These are phyloP conservation scores for Coemansia sp. DNA, from an alignment of 192 early-diverging fungal genomes.

Conservation along the genomic window DNA sequence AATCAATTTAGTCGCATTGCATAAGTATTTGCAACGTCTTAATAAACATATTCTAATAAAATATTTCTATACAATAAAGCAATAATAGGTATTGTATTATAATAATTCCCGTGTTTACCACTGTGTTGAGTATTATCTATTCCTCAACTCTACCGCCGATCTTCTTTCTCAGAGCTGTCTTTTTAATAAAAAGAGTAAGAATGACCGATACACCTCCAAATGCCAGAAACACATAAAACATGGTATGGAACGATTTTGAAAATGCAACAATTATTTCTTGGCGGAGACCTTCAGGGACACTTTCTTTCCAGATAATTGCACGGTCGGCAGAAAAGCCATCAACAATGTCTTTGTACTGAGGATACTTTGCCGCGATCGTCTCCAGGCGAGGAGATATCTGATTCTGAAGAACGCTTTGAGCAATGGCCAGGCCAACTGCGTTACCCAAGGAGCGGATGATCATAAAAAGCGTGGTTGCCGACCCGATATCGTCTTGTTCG, in stretches of 20 bases:
- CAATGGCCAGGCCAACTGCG: conserved; percentile 40
- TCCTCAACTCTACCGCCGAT: conserved; percentile 19
- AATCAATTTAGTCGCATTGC: too few relatives aligned
- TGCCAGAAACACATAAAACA: conserved; percentile 55
- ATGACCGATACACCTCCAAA: conserved; percentile 56
- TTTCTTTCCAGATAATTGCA: conserved; percentile 23
- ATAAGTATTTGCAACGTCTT: too few relatives aligned
- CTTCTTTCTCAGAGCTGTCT: conserved; percentile 35
- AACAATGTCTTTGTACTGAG: conserved; percentile 34
- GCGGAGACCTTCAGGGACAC: conserved; percentile 36
- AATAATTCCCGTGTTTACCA: too few relatives aligned
- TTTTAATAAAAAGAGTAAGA: conserved; percentile 54
- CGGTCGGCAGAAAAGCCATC: conserved; percentile 42
- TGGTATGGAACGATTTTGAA: conserved; percentile 54
- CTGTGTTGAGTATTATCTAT: neutral
- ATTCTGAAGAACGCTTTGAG: conserved; percentile 38
- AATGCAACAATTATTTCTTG: conserved; percentile 54
- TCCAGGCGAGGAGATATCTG: conserved; percentile 17
- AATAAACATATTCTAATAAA: too few relatives aligned
- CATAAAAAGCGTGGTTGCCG: conserved; percentile 39
- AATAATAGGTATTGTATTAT: too few relatives aligned
- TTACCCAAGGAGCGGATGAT: conserved; percentile 43
- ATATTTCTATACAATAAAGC: too few relatives aligned
- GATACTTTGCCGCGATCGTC: conserved; percentile 33
- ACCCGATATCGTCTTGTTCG: conserved; percentile 31